Evolutionary conservation across 1,284 basidiomycete species (phyloP).

Genomic region (Paramarasmius palmivorus): DNA sequence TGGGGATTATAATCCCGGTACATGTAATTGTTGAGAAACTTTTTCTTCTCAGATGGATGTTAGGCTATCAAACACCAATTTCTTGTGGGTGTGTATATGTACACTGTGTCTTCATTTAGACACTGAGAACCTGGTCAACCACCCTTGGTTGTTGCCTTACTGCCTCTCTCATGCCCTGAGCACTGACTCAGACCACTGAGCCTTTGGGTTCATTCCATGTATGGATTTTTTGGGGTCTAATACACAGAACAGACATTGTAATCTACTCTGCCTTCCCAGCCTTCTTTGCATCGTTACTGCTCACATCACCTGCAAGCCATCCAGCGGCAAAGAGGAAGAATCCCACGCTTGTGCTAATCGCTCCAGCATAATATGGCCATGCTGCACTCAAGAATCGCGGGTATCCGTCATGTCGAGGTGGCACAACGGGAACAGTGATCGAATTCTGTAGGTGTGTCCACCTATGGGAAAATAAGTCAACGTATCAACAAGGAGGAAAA

Average conservation of each 20-base stretch:
- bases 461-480: slow-evolving; percentile 35
- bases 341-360: slow-evolving; percentile 81
- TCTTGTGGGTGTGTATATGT: too few species aligned
- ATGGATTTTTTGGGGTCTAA: neutral
- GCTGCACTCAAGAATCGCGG: slow-evolving; percentile 92
- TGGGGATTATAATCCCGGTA: too few species aligned
- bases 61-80: too few species aligned
- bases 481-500: slow-evolving; percentile 5
- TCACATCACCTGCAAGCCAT: slow-evolving; percentile 70
- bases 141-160: too few species aligned
- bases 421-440: slow-evolving; percentile 85
- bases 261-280: slow-evolving; percentile 54
- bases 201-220: too few species aligned
- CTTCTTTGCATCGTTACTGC: slow-evolving; percentile 43
- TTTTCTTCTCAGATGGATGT: too few species aligned
- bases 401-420: slow-evolving; percentile 93
- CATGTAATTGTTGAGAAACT: too few species aligned
- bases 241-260: neutral
- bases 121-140: too few species aligned
- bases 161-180: too few species aligned
- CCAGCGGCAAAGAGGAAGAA: slow-evolving; percentile 84
- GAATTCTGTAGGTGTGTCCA: slow-evolving; percentile 73
- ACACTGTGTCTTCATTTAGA: too few species aligned
- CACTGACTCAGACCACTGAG: too few species aligned
- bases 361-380: slow-evolving; percentile 93